Percentiles rank a stretch among this genome's conserved stretches.
These are phyloP conservation scores for Hyaloscypha bicolor DNA, from an alignment of 495 filamentous ascomycete genomes.

Conservation along the genomic window DNA sequence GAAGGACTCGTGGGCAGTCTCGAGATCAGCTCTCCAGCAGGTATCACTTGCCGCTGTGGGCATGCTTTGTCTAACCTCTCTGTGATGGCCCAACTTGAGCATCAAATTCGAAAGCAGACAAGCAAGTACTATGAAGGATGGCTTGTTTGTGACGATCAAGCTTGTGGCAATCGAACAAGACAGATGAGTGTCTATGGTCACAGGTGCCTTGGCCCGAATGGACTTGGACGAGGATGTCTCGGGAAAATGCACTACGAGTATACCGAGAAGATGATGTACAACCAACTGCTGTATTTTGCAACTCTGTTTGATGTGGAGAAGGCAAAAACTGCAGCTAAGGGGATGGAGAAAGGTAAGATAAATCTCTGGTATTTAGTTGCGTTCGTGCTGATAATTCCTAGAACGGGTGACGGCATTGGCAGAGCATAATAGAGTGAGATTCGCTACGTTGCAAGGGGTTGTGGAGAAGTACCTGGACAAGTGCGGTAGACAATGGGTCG, in stretches of 20 bases:
- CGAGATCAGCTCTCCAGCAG: constrained; percentile 66
- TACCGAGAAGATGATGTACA: constrained; percentile 87
- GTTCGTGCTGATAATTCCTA: constrained; percentile 14
- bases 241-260: constrained; percentile 89
- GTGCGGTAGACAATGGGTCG: constrained; percentile 94
- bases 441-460: constrained; percentile 72
- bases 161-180: constrained; percentile 84
- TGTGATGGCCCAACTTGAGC: constrained; percentile 83
- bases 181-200: constrained; percentile 92
- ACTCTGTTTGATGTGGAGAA: constrained; percentile 89
- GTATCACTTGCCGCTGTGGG: constrained; percentile 73
- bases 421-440: constrained; percentile 77
- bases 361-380: background rate
- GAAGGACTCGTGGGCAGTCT: constrained; percentile 66
- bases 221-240: constrained; percentile 78
- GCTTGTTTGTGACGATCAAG: constrained; percentile 85
- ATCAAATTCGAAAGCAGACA: constrained; percentile 74
- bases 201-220: constrained; percentile 83
- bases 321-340: constrained; percentile 56
- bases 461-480: constrained; percentile 88
- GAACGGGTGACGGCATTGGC: constrained; percentile 72
- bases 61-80: constrained; percentile 68
- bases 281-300: constrained; percentile 88
- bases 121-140: constrained; percentile 89
- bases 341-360: constrained; percentile 39